Evolutionary conservation across 192 early-diverging fungal species (phyloP).

Genomic region (Linnemannia schmuckeri): DNA sequence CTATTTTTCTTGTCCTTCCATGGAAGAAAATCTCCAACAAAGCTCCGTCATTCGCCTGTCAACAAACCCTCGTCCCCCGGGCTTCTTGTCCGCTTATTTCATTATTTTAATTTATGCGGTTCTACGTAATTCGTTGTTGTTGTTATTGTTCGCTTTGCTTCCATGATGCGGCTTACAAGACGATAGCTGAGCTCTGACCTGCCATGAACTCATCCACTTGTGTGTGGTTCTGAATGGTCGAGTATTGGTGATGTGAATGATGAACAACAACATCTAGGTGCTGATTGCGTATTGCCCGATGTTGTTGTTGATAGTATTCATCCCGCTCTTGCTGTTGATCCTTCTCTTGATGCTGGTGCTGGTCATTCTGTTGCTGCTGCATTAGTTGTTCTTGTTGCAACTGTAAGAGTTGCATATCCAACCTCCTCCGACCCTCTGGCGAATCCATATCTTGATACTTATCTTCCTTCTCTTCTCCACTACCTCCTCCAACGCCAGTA

Average conservation of each 20-base stretch:
- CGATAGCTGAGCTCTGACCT: neutral
- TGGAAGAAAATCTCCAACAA: neutral
- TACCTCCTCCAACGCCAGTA: neutral
- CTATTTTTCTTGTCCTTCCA: neutral
- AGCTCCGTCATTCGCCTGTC: neutral
- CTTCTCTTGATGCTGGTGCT: neutral
- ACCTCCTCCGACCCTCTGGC: neutral
- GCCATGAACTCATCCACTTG: constrained; percentile 20
- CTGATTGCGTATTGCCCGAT: neutral
- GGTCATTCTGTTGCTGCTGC: neutral
- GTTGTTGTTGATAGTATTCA: neutral
- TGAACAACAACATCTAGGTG: neutral
- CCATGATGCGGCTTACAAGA: neutral
- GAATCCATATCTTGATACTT: neutral
- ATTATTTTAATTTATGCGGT: neutral
- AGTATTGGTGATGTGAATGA: neutral
- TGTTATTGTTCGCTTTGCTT: neutral
- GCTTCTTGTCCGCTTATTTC: neutral
- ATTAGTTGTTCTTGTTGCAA: neutral
- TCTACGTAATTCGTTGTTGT: neutral
- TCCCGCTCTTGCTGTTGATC: neutral
- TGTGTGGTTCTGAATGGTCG: neutral
- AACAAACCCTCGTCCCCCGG: neutral
- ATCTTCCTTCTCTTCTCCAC: neutral
- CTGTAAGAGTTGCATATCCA: neutral